Percentiles rank a stretch among this genome's conserved stretches.
phyloP scores from a whole-genome alignment of 176 grass and related monocot species.

The Musa acuminata region DNA sequence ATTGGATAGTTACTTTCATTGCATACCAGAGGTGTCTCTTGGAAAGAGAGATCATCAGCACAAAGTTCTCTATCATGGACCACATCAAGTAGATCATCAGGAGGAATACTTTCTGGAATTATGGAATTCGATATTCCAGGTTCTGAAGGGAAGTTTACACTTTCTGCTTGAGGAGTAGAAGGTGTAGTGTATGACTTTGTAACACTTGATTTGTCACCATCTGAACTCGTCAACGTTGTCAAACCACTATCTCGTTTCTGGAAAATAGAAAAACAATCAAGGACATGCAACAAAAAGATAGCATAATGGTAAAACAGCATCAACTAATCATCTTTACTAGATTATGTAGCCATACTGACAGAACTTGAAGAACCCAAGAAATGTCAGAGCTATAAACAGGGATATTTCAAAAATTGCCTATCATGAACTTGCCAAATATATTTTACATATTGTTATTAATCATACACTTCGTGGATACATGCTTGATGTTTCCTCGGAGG shows the following conservation, averaged over 20 bases:
- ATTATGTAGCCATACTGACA: too few species aligned
- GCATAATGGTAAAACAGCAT: conserved; percentile 9
- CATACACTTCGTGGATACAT: too few species aligned
- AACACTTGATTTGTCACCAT: conserved; percentile 57
- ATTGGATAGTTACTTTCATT: background rate
- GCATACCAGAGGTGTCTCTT: conserved; percentile 60
- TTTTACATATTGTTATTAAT: too few species aligned
- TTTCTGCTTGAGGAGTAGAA: conserved; percentile 79
- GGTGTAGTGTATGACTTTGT: conserved; percentile 55
- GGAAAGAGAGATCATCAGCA: conserved; percentile 41
- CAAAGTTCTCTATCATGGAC: conserved; percentile 49
- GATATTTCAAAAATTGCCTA: too few species aligned
- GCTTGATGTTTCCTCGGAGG: too few species aligned
- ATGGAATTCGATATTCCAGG: conserved; percentile 68
- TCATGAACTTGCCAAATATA: too few species aligned
- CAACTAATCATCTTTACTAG: background rate
- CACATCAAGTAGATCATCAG: conserved; percentile 39
- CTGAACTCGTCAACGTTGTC: conserved; percentile 44
- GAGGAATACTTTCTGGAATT: conserved; percentile 48
- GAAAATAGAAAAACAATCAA: conserved; percentile 6
- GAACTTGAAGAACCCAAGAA: too few species aligned
- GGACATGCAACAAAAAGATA: background rate
- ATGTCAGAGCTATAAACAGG: too few species aligned
- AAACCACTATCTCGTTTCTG: conserved; percentile 57
- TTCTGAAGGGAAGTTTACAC: conserved; percentile 60